Evolutionary conservation across 495 filamentous ascomycete genomes (phyloP).

Genomic region (Xylaria telfairii): DNA sequence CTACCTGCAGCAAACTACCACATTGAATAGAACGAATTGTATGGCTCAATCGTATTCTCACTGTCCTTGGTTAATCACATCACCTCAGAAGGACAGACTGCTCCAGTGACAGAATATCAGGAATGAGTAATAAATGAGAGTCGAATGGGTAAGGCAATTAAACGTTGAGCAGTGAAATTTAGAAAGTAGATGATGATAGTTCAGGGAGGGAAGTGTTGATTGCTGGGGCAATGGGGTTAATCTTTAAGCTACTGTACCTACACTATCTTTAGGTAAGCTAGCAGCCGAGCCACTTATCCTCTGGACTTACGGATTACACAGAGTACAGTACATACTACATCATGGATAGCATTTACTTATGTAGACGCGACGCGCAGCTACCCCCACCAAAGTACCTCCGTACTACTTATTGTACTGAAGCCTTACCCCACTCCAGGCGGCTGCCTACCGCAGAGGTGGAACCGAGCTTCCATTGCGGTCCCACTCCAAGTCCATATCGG

Average conservation of each 20-base stretch:
- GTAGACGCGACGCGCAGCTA: not conserved
- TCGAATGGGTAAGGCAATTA: not conserved
- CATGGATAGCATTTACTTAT: no score
- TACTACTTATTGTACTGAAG: no score
- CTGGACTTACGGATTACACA: no score
- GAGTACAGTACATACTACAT: no score
- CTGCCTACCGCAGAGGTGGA: not conserved
- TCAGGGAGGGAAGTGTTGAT: not conserved
- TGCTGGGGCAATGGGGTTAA: not conserved
- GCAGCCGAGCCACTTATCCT: no score
- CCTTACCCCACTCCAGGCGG: no score
- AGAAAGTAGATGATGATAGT: not conserved
- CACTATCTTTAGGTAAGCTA: no score
- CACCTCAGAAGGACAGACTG: not conserved
- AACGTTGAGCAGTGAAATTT: not conserved
- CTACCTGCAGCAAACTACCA: not conserved
- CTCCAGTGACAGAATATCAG: not conserved
- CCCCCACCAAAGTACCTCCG: not conserved
- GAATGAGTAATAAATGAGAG: not conserved
- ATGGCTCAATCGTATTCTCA: not conserved
- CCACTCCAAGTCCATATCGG: conserved; percentile 24
- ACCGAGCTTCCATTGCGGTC: not conserved
- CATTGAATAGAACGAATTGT: not conserved
- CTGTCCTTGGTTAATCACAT: not conserved
- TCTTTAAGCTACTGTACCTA: not conserved